phyloP scores from a whole-genome alignment of 192 early-diverging fungal species.

The Spizellomyces punctatus region DNA sequence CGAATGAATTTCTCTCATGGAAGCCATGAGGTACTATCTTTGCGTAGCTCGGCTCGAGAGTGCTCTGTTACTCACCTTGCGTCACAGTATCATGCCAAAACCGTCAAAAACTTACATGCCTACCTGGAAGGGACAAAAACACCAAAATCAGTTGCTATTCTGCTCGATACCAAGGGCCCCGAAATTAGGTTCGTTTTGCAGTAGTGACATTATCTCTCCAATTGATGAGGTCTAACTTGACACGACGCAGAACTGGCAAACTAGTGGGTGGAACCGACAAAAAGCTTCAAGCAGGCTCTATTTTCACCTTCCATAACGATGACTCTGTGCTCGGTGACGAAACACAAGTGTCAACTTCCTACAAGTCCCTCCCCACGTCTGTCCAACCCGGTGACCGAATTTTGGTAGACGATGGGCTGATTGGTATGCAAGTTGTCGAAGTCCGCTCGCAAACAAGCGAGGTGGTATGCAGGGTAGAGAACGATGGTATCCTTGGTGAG shows the following conservation, averaged over 20 bases:
- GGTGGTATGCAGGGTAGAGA: conserved; percentile 57
- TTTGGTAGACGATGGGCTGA: conserved; percentile 58
- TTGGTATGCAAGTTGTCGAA: conserved; percentile 47
- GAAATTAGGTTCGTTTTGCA: conserved; percentile 45
- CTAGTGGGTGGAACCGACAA: conserved; percentile 49
- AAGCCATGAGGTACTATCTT: conserved; percentile 44
- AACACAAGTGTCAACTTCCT: conserved; percentile 52
- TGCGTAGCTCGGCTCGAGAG: neutral
- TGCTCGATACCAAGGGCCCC: conserved; percentile 63
- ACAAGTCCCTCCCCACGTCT: conserved; percentile 43
- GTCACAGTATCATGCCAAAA: conserved; percentile 53
- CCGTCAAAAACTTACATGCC: conserved; percentile 46
- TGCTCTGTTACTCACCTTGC: neutral
- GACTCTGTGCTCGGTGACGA: conserved; percentile 48
- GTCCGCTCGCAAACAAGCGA: conserved; percentile 33
- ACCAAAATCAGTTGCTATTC: conserved; percentile 48
- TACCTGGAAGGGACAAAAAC: conserved; percentile 41
- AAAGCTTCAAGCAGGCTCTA: conserved; percentile 43
- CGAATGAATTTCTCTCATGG: conserved; percentile 66
- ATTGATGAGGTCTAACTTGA: neutral
- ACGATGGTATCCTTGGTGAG: conserved; percentile 85
- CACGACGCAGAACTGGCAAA: conserved; percentile 54
- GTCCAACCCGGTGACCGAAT: conserved; percentile 52
- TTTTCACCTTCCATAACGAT: conserved; percentile 59
- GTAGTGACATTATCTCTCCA: neutral